Conservation (phyloP, 1,284 basidiomycete genomes). For the Ustilago sp. region DNA sequence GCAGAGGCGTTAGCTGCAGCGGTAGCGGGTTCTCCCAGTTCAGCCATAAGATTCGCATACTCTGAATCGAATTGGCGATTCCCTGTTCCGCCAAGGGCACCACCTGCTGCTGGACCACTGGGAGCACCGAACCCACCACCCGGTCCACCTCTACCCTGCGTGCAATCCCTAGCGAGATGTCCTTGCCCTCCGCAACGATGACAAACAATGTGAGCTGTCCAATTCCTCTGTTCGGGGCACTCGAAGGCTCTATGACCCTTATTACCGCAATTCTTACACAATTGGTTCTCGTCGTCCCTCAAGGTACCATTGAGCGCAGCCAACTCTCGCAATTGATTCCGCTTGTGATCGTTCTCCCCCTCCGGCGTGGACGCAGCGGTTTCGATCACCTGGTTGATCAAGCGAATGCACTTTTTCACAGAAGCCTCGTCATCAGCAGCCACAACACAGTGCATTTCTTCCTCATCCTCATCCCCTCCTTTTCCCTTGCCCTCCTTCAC, state of each 20-base stretch:
- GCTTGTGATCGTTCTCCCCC: slow-evolving; percentile 99
- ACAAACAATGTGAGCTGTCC: slow-evolving; percentile 67
- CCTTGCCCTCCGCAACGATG: slow-evolving; percentile 68
- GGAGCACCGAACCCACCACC: slow-evolving; percentile 73
- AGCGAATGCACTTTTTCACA: slow-evolving; percentile 86
- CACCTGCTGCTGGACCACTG: slow-evolving; percentile 26
- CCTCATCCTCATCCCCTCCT: slow-evolving; percentile 90
- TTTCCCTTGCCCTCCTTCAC: slow-evolving; percentile 98
- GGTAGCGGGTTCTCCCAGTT: slow-evolving; percentile 85
- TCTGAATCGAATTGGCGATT: slow-evolving; percentile 85
- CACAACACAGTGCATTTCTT: slow-evolving; percentile 98
- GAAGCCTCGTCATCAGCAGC: slow-evolving; percentile 92
- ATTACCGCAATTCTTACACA: slow-evolving; percentile 97
- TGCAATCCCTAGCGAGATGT: slow-evolving; percentile 67
- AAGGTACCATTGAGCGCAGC: slow-evolving; percentile 98
- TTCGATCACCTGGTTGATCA: slow-evolving; percentile 98
- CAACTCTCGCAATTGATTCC: slow-evolving; percentile 96
- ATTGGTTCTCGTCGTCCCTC: slow-evolving; percentile 98
- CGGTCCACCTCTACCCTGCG: slow-evolving; percentile 72
- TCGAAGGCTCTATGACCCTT: slow-evolving; percentile 75
- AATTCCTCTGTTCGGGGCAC: slow-evolving; percentile 67
- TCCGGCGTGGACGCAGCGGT: slow-evolving; percentile 98
- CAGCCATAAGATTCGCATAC: slow-evolving; percentile 96
- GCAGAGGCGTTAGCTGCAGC: slow-evolving; percentile 14
- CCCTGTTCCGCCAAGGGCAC: slow-evolving; percentile 53